These are phyloP conservation scores for Drechslerella coelobrocha DNA, from an alignment of 2,329 filamentous ascomycete species.

Conservation along the genomic window DNA sequence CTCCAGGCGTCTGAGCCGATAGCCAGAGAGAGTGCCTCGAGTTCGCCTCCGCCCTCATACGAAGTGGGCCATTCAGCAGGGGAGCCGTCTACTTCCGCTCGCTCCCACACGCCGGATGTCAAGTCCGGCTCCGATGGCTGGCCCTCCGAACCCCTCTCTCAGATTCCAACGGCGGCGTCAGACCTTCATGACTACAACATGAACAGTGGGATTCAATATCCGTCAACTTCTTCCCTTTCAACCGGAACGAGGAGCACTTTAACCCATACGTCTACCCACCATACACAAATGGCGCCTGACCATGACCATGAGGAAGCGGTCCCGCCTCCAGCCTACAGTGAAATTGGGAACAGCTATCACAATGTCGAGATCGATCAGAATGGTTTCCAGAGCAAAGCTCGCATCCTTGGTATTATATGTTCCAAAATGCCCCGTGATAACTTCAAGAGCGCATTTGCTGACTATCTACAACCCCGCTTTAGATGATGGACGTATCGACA, in stretches of 20 bases:
- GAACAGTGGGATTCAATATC: conserved; percentile 27
- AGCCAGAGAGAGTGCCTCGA: conserved; percentile 9
- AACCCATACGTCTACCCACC: conserved; percentile 11
- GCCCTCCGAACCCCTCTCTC: conserved; percentile 45
- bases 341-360: conserved; percentile 56
- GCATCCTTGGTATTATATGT: conserved; percentile 54
- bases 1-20: not conserved
- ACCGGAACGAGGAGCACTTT: conserved; percentile 17
- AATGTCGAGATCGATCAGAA: conserved; percentile 57
- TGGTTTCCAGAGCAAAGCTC: conserved; percentile 59
- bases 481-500: conserved; percentile 80
- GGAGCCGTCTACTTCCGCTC: not conserved
- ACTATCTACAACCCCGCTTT: conserved; percentile 14
- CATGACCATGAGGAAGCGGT: conserved; percentile 53
- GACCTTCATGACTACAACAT: conserved; percentile 32
- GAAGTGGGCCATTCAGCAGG: conserved; percentile 13
- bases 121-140: conserved; percentile 34
- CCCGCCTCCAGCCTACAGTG: conserved; percentile 59
- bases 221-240: conserved; percentile 4
- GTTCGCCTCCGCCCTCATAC: conserved; percentile 29
- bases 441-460: not conserved
- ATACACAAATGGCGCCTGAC: conserved; percentile 4
- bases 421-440: not conserved
- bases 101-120: conserved; percentile 19
- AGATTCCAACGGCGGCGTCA: conserved; percentile 38